A percentile compares a stretch with the other conserved stretches of the same genome.
Evolutionary conservation across 1,139 yeast species (phyloP).

Genomic region (Diutina siamensis): DNA sequence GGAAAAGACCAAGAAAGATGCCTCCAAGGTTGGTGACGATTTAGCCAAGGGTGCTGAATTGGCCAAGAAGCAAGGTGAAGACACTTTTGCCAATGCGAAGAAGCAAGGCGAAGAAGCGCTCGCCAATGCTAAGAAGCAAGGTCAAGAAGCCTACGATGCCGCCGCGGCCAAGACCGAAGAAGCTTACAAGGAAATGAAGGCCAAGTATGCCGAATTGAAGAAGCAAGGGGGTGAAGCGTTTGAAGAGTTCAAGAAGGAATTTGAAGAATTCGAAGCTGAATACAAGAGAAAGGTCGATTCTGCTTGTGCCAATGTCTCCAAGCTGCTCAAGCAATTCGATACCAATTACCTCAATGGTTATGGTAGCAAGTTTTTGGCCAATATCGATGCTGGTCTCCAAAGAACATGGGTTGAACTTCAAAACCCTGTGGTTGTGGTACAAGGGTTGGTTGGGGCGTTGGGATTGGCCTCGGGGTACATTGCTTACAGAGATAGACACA

Average conservation of each 20-base stretch:
- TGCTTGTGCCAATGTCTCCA: neutral
- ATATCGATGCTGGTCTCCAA: neutral
- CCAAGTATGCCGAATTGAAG: conserved; percentile 33
- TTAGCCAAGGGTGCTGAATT: conserved; percentile 8
- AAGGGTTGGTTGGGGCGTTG: conserved; percentile 39
- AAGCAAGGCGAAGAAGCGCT: conserved; percentile 32
- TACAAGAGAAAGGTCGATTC: neutral
- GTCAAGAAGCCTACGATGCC: conserved; percentile 22
- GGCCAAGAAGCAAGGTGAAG: conserved; percentile 24
- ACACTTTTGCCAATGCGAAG: conserved; percentile 20
- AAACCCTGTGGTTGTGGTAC: conserved; percentile 53
- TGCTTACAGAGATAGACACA: conserved; percentile 44
- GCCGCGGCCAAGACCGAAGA: conserved; percentile 24
- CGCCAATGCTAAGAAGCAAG: conserved; percentile 23
- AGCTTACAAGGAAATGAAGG: conserved; percentile 28
- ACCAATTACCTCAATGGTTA: conserved; percentile 1
- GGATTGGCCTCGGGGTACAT: conserved; percentile 38
- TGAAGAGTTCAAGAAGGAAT: conserved; percentile 11
- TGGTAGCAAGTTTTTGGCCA: neutral
- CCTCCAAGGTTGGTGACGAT: neutral
- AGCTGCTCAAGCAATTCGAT: neutral
- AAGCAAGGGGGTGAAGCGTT: conserved; percentile 15
- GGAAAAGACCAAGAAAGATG: conserved; percentile 13
- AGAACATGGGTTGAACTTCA: conserved; percentile 27
- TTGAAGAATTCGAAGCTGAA: conserved; percentile 2